A percentile compares a stretch with the other conserved stretches of the same genome.
phyloP scores from a whole-genome alignment of 2,329 filamentous ascomycete genomes.

The Alternaria sp. region DNA sequence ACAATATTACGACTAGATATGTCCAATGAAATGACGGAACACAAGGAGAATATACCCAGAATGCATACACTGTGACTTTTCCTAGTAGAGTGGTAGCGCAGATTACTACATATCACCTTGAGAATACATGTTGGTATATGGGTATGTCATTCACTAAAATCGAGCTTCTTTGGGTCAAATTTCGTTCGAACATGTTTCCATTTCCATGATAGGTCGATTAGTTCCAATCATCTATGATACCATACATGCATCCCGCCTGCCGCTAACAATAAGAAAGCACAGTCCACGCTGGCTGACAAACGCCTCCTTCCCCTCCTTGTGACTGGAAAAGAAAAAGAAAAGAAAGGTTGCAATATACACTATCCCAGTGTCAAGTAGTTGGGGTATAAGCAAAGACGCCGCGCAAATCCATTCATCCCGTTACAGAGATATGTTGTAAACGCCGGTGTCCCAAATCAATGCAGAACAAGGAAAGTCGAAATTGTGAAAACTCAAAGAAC shows the following conservation, averaged over 20 bases:
- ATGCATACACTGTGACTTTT: neutral
- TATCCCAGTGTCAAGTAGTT: conserved; percentile 29
- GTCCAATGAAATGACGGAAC: conserved; percentile 19
- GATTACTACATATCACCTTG: neutral
- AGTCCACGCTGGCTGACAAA: conserved; percentile 12
- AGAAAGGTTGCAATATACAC: conserved; percentile 29
- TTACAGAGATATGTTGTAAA: neutral
- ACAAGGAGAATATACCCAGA: neutral
- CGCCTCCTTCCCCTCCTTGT: conserved; percentile 3
- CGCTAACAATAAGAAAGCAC: neutral
- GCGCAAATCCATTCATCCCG: neutral
- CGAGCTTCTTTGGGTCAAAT: neutral
- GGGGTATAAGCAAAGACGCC: conserved; percentile 35
- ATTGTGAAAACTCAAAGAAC: neutral
- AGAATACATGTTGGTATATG: neutral
- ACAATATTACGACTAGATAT: conserved; percentile 15
- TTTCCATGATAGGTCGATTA: conserved; percentile 5
- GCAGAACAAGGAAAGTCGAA: neutral
- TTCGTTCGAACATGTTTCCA: conserved; percentile 7
- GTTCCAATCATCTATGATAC: neutral
- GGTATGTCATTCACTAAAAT: neutral
- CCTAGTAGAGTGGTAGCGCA: neutral
- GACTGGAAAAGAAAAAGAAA: neutral
- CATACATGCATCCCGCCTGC: neutral
- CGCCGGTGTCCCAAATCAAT: neutral